Evolutionary conservation across 2,329 filamentous ascomycete genomes (phyloP), one percentile per base, ranked within the genome.

Genomic region (Cladophialophora exuberans): DNA sequence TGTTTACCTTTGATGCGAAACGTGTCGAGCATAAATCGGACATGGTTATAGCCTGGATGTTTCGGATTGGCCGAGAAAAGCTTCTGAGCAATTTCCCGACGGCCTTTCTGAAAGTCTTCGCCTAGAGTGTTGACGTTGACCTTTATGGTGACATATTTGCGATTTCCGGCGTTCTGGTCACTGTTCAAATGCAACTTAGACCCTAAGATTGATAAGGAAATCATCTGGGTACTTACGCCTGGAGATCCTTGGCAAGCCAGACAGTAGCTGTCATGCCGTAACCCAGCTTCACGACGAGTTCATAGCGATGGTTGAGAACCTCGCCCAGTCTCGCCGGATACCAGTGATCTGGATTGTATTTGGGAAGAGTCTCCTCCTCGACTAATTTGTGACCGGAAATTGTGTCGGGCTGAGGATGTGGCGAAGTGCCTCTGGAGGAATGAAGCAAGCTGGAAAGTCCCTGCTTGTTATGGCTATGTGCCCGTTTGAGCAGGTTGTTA

Each of bases 231-330:
- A 59, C 58, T 59, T 60, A 64, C 62, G 52, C 54, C 22, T 64
- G 62, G 9, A 72, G 62, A 58, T 76, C 69, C 26, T 66, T 67
- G 4, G 72, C 73, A 11, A 78, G 66, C 73, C 74, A 78, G 15
- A 76, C 72, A 0, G 74, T 78, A 4, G 73, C 77, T 5, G 65
- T 69, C 13, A 63, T 62, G 18, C 75, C 74, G 61, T 62, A 77
- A 7, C 74, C 74, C 6, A 78, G 61, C 53, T 78, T 78, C 1
- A 69, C 64, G 0, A 76, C 49, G 0, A 67, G 50, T 61, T 78
- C 69, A 48, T 69, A 79, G 3, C 64, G 58, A n/a, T 65, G 52
- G 2, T 66, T 62, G 2, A 76, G 68, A 1, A 73, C 56, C 10
- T 78, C 66, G 2, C 74, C 72, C 1, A 73, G 60, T 1, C 61